Evolutionary conservation across 768 basidiomycete genomes (phyloP), one percentile per base, ranked within the genome.

Genomic region (Phaeotremella skinneri): DNA sequence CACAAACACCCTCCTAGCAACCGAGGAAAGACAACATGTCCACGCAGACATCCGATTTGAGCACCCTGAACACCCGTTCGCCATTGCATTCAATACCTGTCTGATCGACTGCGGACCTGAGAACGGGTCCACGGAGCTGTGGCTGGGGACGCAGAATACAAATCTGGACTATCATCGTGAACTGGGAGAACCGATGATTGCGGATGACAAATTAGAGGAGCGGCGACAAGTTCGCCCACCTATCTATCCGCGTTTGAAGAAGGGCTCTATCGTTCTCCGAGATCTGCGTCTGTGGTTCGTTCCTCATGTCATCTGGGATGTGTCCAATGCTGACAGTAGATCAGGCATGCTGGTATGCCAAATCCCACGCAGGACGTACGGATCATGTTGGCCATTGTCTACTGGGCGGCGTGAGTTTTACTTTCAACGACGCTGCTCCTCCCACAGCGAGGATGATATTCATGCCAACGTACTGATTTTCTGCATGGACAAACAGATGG

Each of bases 21-120:
- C 58, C 6, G 27, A 42, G 11, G 47, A 48, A 7, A 51, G 58
- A 2, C 58, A 59, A 32, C 26, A 45, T 26, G 58, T 59, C 6
- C 58, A 59, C 37, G 51, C 58, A 13, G 58, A 59, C 30, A 49
- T 59, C 51, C 34, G 58, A n/a, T 59, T 59, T 52, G 52, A 45
- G 26, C 47, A 59, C 30, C 58, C 58, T 9, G 26, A 27, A 23
- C 52, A 54, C 29, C 58, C 58, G 11, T 59, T 59, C 45, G 45
- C 45, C 41, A 41, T 59, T 14, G 34, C 58, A 17, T 31, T 31
- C 16, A 59, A 59, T 29, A 48, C 34, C 39, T 32, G 25, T n/a
- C 31, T 59, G 34, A 47, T 52, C 4, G 58, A 59, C 34, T 41
- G 34, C 27, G 30, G 45, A 4, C 51, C 52, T 20, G 58, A 52